Evolutionary conservation across 495 filamentous ascomycete genomes (phyloP), one percentile per base, ranked within the genome.

Genomic region (Lasiosphaeria hispida): DNA sequence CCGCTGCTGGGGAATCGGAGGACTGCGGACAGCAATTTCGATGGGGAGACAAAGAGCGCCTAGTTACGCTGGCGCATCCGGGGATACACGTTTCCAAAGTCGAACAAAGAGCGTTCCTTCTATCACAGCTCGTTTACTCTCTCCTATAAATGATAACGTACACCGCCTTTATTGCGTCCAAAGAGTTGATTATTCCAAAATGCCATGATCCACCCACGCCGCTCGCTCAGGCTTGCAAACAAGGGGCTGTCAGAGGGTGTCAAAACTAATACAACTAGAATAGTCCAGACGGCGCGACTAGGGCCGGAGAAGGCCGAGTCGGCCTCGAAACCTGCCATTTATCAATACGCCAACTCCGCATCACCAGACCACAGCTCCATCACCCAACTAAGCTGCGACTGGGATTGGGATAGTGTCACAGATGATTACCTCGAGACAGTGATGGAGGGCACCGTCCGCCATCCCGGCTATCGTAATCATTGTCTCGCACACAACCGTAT

Each of bases 391-490:
- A 37, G 47, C 33, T 13, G 47, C 47, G 19, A 15, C 47, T 30
- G 23, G 23, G 47, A 49, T 33, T 34, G 23, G 47, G 47, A 49
- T 34, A 49, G 36, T 19, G 33, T 37, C 18, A 49, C 23, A 19
- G 15, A 11, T 15, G 36, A 49, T 33, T 34, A n/a, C 45, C 45
- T 48, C 33, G 30, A 23, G 33, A 23, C 13, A 23, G 45, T 7
- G 17, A 48, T 48, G 45, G 45, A 48, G 45, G 45, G 45, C 19
- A 48, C 45, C 30, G 45, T 48, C 45, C 45, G 45, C 45, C 45
- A 48, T 48, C 5, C 45, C 10, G 18, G 18, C 13, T 48, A 48
- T 23, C 45, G 45, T 23, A 48, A 30, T 17, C 18, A 48, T 23
- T 48, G 45, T 23, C 45, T 48, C 45, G 45, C 19, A 34, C 6